A percentile compares a stretch with the other conserved stretches of the same genome.
Conservation (phyloP, 495 filamentous ascomycete species). For the Penicillium malachiteum region DNA sequence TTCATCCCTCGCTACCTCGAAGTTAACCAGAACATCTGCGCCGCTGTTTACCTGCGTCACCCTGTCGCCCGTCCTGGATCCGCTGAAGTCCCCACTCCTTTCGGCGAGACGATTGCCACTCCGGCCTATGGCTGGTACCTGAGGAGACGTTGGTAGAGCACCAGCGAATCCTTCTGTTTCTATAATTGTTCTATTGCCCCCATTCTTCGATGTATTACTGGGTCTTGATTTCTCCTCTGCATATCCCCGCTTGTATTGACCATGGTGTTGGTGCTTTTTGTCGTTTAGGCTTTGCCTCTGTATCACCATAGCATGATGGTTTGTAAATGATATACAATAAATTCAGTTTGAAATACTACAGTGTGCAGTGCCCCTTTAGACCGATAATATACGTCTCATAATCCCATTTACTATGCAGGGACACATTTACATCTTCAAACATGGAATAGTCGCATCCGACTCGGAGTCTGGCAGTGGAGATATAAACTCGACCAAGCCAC, state of each 20-base stretch:
- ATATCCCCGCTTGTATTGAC: slow-evolving; percentile 33
- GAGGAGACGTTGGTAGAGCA: slow-evolving; percentile 65
- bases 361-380: too few species aligned
- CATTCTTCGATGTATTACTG: slow-evolving; percentile 41
- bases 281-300: slow-evolving; percentile 17
- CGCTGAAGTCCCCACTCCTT: slow-evolving; percentile 89
- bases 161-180: slow-evolving; percentile 15
- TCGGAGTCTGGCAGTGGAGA: too few species aligned
- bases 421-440: too few species aligned
- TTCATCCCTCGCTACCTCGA: slow-evolving; percentile 95
- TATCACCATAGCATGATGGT: slow-evolving; percentile 33
- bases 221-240: slow-evolving; percentile 30
- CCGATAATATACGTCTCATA: too few species aligned
- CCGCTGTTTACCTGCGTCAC: slow-evolving; percentile 92
- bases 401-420: too few species aligned
- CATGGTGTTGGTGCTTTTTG: slow-evolving; percentile 33
- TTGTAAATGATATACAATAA: slow-evolving; percentile 31
- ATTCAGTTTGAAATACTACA: not conserved
- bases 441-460: too few species aligned
- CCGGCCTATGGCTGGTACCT: slow-evolving; percentile 94
- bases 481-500: too few species aligned
- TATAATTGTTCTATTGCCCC: slow-evolving; percentile 11
- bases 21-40: slow-evolving; percentile 94
- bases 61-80: slow-evolving; percentile 87
- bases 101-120: slow-evolving; percentile 58